Base-by-base conservation (phyloP, 257 asterid species). In the Ocimum tenuiflorum region DNA sequence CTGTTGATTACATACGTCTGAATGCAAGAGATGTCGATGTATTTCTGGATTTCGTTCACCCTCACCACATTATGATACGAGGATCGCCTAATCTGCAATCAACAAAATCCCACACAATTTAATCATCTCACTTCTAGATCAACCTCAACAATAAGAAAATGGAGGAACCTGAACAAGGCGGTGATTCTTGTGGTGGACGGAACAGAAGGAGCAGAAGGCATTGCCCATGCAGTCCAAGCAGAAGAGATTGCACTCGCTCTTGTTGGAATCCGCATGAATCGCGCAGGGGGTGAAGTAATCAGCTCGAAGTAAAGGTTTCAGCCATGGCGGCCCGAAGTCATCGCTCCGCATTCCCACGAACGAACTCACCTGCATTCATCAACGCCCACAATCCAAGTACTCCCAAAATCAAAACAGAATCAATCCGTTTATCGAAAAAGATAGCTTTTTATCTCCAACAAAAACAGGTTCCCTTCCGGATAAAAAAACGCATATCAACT, bases 211-310 rank as follows among this genome's bases (percentile, higher is more conserved):
- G 65, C 95, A 88, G 6, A 88, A 72, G 69, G 90, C 80, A 77
- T 61, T 53, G 12, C 82, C 85, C 77, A 77, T 78, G 78, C 95
- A 88, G n/a, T 88, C 94, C 80, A 88, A 78, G 57, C 95, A 88
- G 72, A 85, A 83, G 80, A 83, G 27, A 12, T 85, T 88, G 75
- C 85, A 81, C 57, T 87, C 95, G 36, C 79, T 85, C 59, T 83
- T 87, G 15, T 71, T 77, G 2, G 88, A 70, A 63, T 81, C 86
- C 8, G 61, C 55, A 53, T 88, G 94, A 49, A 75, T 62, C 6
- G 65, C 20, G 38, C 96, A 88, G 8, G 80, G 80, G 9, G 61
- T 7, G 80, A 83, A 83, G 71, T 81, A 88, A 65, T 83, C 77
- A 0, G 77, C 83, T 67, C 73, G 63, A 59, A 88, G 70, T 88